A percentile compares a stretch with the other conserved stretches of the same genome.
Evolutionary conservation across 331 rosid species (phyloP).

Genomic region (Malus hybrid): DNA sequence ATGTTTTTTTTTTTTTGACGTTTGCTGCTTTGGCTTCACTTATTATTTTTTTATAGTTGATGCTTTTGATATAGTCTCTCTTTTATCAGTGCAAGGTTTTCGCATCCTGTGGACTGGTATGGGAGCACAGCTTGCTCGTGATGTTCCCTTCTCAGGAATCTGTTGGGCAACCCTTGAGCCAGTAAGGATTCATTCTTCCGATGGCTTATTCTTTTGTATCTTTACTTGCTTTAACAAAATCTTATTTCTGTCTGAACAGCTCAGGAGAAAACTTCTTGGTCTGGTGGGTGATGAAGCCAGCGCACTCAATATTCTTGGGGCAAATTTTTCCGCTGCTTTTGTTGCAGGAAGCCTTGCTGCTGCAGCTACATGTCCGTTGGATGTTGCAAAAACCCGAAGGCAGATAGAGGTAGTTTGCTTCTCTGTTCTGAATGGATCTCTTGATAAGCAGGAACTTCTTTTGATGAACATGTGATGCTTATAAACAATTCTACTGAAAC

Average conservation of each 20-base stretch:
- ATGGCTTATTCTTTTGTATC: background rate
- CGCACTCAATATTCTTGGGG: slow-evolving; percentile 55
- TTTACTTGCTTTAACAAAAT: slow-evolving; percentile 3
- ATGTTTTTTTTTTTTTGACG: too few species aligned
- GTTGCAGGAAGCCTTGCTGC: slow-evolving; percentile 94
- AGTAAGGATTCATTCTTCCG: slow-evolving; percentile 34
- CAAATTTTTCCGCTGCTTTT: slow-evolving; percentile 93
- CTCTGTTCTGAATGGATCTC: background rate
- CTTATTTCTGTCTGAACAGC: slow-evolving; percentile 25
- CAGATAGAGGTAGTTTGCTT: slow-evolving; percentile 76
- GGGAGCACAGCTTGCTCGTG: slow-evolving; percentile 99
- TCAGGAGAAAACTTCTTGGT: slow-evolving; percentile 65
- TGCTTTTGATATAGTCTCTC: slow-evolving; percentile 8
- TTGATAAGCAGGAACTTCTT: background rate
- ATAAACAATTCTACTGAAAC: background rate
- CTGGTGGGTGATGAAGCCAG: slow-evolving; percentile 68
- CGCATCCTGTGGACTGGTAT: slow-evolving; percentile 94
- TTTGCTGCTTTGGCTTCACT: background rate
- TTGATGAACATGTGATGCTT: background rate
- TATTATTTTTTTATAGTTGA: background rate
- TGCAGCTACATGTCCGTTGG: slow-evolving; percentile 90
- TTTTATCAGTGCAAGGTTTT: slow-evolving; percentile 52
- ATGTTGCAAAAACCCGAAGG: slow-evolving; percentile 95
- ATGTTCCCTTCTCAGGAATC: slow-evolving; percentile 93
- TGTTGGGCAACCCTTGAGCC: slow-evolving; percentile 99